Evolutionary conservation across 768 basidiomycete species (phyloP).

Genomic region (Termitomyces sp.): DNA sequence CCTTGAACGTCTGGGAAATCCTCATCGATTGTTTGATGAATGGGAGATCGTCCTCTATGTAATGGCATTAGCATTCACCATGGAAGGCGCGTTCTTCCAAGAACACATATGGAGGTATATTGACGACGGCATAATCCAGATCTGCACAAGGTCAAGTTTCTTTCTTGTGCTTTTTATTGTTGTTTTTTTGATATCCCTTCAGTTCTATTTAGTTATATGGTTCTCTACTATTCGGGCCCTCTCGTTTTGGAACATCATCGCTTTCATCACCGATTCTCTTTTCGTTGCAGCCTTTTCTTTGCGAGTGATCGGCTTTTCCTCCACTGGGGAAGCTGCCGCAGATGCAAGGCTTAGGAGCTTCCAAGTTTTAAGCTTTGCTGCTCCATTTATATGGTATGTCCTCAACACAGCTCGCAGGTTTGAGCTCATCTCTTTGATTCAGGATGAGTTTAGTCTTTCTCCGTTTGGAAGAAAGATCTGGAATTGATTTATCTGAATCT

Average conservation of each 20-base stretch:
- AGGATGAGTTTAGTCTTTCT: conserved; percentile 74
- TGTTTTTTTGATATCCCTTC: not conserved
- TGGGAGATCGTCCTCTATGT: conserved; percentile 82
- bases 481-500: not conserved
- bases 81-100: conserved; percentile 56
- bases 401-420: not conserved
- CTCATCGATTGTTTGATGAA: conserved; percentile 49
- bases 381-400: conserved; percentile 81
- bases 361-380: conserved; percentile 82
- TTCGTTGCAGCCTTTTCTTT: conserved; percentile 70
- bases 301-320: conserved; percentile 53
- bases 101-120: not conserved
- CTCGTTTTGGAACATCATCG: conserved; percentile 70
- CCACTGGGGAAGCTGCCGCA: conserved; percentile 27
- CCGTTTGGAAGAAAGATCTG: not conserved
- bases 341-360: conserved; percentile 63
- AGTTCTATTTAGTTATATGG: conserved; percentile 68
- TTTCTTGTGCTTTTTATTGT: not conserved
- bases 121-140: conserved; percentile 26
- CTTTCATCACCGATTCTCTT: conserved; percentile 66
- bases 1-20: conserved; percentile 59
- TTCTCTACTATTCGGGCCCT: conserved; percentile 81
- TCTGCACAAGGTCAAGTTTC: conserved; percentile 41
- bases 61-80: conserved; percentile 67
- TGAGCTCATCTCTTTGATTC: not conserved